These are phyloP conservation scores for Cokeromyces recurvatus DNA, from an alignment of 371 early-diverging fungal genomes.

Conservation along the genomic window DNA sequence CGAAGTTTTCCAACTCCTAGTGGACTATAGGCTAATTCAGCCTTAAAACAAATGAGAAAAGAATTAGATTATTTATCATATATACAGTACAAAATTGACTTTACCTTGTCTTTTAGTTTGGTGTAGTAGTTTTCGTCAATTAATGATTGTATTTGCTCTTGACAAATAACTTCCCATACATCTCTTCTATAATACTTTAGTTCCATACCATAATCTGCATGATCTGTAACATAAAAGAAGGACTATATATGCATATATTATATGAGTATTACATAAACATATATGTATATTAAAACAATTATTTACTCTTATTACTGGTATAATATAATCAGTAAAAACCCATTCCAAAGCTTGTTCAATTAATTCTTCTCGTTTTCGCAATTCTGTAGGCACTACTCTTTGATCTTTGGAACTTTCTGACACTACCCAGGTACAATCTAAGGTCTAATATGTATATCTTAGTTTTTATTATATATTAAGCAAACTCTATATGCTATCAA, in stretches of 20 bases:
- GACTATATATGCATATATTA: constrained; percentile 27
- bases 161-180: constrained; percentile 57
- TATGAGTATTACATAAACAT: not conserved
- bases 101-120: too few relatives aligned
- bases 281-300: not conserved
- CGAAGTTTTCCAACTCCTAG: constrained; percentile 7
- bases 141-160: constrained; percentile 9
- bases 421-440: too few relatives aligned
- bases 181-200: constrained; percentile 77
- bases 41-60: too few relatives aligned
- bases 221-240: constrained; percentile 75
- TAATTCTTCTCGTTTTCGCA: constrained; percentile 45
- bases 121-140: not conserved
- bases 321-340: constrained; percentile 57
- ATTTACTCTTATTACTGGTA: constrained; percentile 51
- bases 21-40: too few relatives aligned
- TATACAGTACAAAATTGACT: not conserved
- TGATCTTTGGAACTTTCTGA: too few relatives aligned
- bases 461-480: not conserved
- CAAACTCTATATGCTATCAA: constrained; percentile 13
- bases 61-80: too few relatives aligned
- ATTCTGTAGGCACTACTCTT: constrained; percentile 31
- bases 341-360: constrained; percentile 59
- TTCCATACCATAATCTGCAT: constrained; percentile 43
- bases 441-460: too few relatives aligned